Evolutionary conservation across 208 protist genomes (phyloP), one percentile per base, ranked within the genome.

Genomic region (Phytomonas francai): DNA sequence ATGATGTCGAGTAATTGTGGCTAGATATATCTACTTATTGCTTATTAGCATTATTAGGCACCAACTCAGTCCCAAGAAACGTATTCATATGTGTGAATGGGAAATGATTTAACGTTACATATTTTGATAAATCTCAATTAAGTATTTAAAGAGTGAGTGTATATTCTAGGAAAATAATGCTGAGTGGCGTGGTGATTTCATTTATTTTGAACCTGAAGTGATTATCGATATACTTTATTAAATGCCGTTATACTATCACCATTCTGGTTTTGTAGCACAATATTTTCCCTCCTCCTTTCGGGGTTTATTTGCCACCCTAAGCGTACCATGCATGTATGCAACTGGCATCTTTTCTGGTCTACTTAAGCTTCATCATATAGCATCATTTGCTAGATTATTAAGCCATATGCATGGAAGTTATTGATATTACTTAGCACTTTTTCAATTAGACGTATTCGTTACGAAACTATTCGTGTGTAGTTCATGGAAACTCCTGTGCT

Each of bases 341-440:
- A 49, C 6, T 19, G 14, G 39, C 65, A 19, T 57, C n/a, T 57
- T 27, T 39, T 60, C 63, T 65, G 25, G 34, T 68, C 59, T 54
- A 49, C 9, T 33, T 76, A 16, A 54, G 27, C 16, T 42, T 36
- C 11, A 19, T 36, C 3, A 6, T 25, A 9, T 61, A 16, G 9
- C 12, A 29, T 3, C 4, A 61, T 61, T 33, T 29, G 57, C 31
- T 57, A 29, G 1, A 9, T 2, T 66, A 30, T 28, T 30, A 31
- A 66, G 16, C 60, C 19, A 3, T 39, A 66, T 32, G 60, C 9
- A n/a, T 60, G 11, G 25, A 45, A 30, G 45, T 42, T 33, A 12
- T 22, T 33, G 14, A 9, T 33, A 39, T 62, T 62, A 22, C 1
- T 62, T 3, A 62, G 3, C 31, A 39, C 58, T 62, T 62, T 62